These are phyloP conservation scores for Microsporum audouinii DNA, from an alignment of 2,329 filamentous ascomycete genomes.

Conservation along the genomic window DNA sequence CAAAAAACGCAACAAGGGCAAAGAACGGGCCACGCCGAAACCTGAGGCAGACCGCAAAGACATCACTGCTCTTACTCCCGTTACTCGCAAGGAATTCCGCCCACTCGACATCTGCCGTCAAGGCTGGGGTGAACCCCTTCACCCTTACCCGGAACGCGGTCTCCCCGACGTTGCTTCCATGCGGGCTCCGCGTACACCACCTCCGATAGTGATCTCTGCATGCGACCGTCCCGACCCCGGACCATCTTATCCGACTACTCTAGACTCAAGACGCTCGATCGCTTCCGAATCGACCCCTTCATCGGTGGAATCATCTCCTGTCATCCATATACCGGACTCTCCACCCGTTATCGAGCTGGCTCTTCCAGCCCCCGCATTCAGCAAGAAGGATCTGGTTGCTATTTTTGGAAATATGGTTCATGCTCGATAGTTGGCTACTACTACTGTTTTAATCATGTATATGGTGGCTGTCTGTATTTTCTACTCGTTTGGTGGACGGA, in stretches of 20 bases:
- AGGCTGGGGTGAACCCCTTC: too few relatives aligned
- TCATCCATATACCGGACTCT: not conserved
- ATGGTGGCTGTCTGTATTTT: not conserved
- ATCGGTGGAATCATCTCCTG: not conserved
- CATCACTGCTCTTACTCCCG: not conserved
- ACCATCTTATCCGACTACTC: not conserved
- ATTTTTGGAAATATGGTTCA: not conserved
- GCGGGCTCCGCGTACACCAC: not conserved
- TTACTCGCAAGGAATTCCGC: too few relatives aligned
- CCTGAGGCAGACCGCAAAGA: not conserved
- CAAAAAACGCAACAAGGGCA: not conserved
- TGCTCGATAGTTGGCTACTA: too few relatives aligned
- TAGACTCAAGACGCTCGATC: not conserved
- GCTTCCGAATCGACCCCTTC: not conserved
- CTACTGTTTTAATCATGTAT: too few relatives aligned
- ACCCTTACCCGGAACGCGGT: too few relatives aligned
- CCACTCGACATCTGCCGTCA: too few relatives aligned
- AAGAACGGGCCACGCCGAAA: not conserved
- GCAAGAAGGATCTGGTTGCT: not conserved
- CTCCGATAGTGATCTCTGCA: not conserved
- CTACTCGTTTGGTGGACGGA: too few relatives aligned
- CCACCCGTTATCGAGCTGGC: not conserved
- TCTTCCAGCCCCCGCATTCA: not conserved
- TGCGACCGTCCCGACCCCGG: not conserved
- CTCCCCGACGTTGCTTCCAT: not conserved